These are phyloP conservation scores for Ammopiptanthus mongolicus DNA, from an alignment of 306 rosid species.

Conservation along the genomic window DNA sequence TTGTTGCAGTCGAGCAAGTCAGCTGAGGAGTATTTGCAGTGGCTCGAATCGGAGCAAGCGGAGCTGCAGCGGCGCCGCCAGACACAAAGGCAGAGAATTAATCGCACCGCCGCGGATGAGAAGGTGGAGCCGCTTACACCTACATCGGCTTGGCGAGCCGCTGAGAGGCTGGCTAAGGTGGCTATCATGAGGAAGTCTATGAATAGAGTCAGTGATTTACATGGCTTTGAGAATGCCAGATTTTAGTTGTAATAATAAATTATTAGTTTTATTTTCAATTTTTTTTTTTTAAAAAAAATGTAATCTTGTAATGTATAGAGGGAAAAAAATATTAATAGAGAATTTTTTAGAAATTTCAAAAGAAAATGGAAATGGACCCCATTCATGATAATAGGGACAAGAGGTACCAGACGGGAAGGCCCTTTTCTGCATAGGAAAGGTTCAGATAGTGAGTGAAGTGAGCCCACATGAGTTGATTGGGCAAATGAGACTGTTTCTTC, in stretches of 20 bases:
- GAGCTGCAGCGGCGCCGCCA: constrained; percentile 55
- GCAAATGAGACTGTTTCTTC: constrained; percentile 23
- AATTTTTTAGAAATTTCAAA: not conserved
- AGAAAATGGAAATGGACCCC: constrained; percentile 27
- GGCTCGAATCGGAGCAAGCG: constrained; percentile 65
- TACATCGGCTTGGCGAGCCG: constrained; percentile 97
- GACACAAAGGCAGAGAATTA: constrained; percentile 22
- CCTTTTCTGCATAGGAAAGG: constrained; percentile 55
- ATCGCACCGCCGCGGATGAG: constrained; percentile 29
- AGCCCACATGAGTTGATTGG: constrained; percentile 34
- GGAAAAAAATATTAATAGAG: constrained; percentile 15
- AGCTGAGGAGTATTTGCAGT: constrained; percentile 46
- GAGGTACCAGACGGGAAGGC: constrained; percentile 47
- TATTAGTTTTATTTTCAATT: not conserved
- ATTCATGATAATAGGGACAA: constrained; percentile 51
- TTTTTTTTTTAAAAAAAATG: not conserved
- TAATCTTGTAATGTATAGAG: constrained; percentile 42
- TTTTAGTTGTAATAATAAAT: constrained; percentile 45
- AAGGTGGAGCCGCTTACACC: constrained; percentile 84
- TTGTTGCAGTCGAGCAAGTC: constrained; percentile 49
- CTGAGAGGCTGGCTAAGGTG: constrained; percentile 86
- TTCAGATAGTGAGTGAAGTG: constrained; percentile 27
- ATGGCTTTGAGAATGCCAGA: constrained; percentile 98
- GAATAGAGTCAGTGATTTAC: constrained; percentile 97
- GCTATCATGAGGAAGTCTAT: constrained; percentile 93